phyloP scores from a whole-genome alignment of 2,329 filamentous ascomycete species.

The Phoma herbarum region DNA sequence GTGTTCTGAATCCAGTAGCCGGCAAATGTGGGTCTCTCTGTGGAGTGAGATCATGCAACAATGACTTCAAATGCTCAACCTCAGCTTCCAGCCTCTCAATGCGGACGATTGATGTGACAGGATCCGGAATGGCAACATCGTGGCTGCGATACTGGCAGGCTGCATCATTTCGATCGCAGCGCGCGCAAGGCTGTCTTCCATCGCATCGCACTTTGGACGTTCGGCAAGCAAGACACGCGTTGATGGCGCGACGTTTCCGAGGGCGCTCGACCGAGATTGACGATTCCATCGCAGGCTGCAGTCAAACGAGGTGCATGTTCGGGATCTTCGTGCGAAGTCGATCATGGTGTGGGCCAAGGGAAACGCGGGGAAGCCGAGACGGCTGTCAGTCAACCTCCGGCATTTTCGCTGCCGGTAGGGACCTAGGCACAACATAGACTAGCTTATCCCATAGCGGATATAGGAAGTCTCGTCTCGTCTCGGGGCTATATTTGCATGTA shows the following conservation, averaged over 20 bases:
- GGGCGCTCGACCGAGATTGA: conserved; percentile 24
- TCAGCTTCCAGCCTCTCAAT: conserved; percentile 43
- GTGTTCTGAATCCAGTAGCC: background rate
- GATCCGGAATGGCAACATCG: conserved; percentile 36
- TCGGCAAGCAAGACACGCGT: conserved; percentile 43
- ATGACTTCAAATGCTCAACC: conserved; percentile 28
- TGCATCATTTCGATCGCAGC: conserved; percentile 39
- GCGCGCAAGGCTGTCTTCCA: conserved; percentile 41
- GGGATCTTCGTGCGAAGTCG: conserved; percentile 17
- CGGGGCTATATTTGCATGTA: background rate
- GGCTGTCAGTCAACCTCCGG: background rate
- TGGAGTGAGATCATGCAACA: conserved; percentile 5
- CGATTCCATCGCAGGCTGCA: conserved; percentile 7
- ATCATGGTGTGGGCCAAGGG: conserved; percentile 9
- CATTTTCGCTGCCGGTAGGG: background rate
- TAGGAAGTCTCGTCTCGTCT: background rate
- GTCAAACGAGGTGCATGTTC: conserved; percentile 2
- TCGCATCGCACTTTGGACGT: conserved; percentile 47
- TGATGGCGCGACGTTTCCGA: conserved; percentile 47
- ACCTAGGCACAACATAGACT: background rate
- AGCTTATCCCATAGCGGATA: background rate
- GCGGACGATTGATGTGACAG: conserved; percentile 27
- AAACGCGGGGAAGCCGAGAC: conserved; percentile 12
- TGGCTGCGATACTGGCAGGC: conserved; percentile 34
- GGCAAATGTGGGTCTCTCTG: background rate